phyloP scores from a whole-genome alignment of 202 grass and related monocot genomes.

The Elaeis oleifera region DNA sequence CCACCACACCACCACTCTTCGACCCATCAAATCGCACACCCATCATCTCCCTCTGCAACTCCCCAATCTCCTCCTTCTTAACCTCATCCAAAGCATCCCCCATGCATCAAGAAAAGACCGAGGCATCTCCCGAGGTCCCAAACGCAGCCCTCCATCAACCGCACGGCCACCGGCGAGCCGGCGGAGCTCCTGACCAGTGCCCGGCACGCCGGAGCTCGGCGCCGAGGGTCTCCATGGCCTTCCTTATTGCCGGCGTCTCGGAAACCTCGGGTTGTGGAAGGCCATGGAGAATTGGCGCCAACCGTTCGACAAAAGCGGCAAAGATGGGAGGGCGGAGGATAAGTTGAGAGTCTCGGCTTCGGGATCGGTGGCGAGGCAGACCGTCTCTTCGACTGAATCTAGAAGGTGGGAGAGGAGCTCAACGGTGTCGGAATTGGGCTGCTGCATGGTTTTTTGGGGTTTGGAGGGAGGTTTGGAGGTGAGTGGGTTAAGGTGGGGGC shows the following conservation, averaged over 20 bases:
- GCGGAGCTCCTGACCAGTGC: constrained; percentile 1
- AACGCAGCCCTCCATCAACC: constrained; percentile 5
- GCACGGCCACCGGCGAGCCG: not conserved
- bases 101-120: constrained; percentile 21
- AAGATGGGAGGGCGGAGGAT: constrained; percentile 9
- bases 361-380: not conserved
- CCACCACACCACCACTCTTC: constrained; percentile 12
- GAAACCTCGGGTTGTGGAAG: constrained; percentile 7
- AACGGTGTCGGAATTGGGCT: not conserved
- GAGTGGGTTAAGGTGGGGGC: not conserved
- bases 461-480: not conserved
- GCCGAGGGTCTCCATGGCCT: constrained; percentile 18
- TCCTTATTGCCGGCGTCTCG: not conserved
- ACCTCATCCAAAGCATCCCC: constrained; percentile 20
- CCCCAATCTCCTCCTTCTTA: not conserved
- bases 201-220: constrained; percentile 16
- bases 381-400: constrained; percentile 2
- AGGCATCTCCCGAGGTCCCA: constrained; percentile 14
- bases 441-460: not conserved
- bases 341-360: not conserved
- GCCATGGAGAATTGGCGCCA: constrained; percentile 17
- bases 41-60: constrained; percentile 10
- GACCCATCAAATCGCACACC: constrained; percentile 13
- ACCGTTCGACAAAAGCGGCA: constrained; percentile 4
- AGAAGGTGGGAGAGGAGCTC: constrained; percentile 2